These are phyloP conservation scores for Aureobasidium vineae DNA, from an alignment of 2,329 filamentous ascomycete species.

Conservation along the genomic window DNA sequence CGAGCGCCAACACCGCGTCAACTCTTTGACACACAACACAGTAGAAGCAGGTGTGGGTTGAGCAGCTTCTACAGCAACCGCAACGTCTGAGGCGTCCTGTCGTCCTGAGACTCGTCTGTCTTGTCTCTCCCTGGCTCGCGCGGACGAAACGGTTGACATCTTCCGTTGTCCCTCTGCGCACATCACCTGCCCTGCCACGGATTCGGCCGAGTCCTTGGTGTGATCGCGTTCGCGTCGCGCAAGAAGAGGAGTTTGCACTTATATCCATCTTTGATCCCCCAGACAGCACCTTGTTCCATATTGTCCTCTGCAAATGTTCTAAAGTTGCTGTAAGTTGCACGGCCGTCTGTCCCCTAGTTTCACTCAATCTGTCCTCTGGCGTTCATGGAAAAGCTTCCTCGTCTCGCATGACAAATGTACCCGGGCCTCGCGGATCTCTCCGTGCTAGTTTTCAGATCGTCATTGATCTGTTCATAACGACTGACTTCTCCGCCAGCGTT, in stretches of 20 bases:
- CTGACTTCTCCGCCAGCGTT: slow-evolving; percentile 24
- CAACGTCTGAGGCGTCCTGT: slow-evolving; percentile 7
- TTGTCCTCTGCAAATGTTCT: slow-evolving; percentile 1
- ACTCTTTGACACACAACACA: background rate
- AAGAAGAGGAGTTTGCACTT: slow-evolving; percentile 17
- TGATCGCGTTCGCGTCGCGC: slow-evolving; percentile 24
- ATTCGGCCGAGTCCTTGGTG: slow-evolving; percentile 20
- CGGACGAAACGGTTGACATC: slow-evolving; percentile 16
- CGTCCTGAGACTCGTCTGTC: slow-evolving; percentile 14
- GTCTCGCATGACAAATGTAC: slow-evolving; percentile 21
- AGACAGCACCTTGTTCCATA: slow-evolving; percentile 1
- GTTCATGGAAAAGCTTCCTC: slow-evolving; percentile 16
- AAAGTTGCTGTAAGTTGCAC: slow-evolving; percentile 17
- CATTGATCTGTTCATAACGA: slow-evolving; percentile 23
- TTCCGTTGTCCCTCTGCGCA: slow-evolving; percentile 9
- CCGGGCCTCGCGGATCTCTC: background rate
- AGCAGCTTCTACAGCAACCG: background rate
- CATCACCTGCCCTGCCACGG: slow-evolving; percentile 23
- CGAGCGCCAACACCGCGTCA: background rate
- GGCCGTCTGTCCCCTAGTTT: background rate
- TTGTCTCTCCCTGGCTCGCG: slow-evolving; percentile 9
- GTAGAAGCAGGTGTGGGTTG: background rate
- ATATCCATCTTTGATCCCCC: slow-evolving; percentile 8
- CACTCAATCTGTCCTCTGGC: background rate
- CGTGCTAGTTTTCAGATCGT: slow-evolving; percentile 9